A percentile compares a stretch with the other conserved stretches of the same genome.
phyloP scores from a whole-genome alignment of 768 basidiomycete genomes.

The Russula dissimulans region DNA sequence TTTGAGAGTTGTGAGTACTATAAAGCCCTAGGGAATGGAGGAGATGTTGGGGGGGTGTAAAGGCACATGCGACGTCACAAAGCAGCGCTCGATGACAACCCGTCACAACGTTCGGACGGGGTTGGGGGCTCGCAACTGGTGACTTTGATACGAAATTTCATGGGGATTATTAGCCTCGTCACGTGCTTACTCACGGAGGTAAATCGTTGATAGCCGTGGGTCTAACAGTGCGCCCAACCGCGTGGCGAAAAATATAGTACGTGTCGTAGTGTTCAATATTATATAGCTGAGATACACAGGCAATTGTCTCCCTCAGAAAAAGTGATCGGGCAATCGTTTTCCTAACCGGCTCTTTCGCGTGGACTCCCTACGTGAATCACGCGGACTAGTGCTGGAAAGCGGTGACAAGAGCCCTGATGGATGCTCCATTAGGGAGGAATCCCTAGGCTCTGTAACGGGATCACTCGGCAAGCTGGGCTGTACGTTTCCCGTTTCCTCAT shows the following conservation, averaged over 20 bases:
- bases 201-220: too few species aligned
- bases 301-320: conserved; percentile 7
- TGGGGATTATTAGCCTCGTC: neutral
- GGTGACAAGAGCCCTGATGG: neutral
- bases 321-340: conserved; percentile 22
- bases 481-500: neutral
- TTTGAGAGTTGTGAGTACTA: neutral
- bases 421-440: neutral
- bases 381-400: neutral
- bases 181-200: neutral
- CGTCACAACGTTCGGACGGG: neutral
- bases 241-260: too few species aligned
- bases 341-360: conserved; percentile 14
- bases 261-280: too few species aligned
- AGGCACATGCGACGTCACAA: neutral
- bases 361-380: neutral
- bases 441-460: neutral
- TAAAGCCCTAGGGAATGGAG: neutral
- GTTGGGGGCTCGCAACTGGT: neutral
- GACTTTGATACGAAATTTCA: neutral
- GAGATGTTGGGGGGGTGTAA: neutral
- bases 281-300: neutral
- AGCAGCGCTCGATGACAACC: neutral
- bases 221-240: too few species aligned
- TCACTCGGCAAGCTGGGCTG: neutral